Evolutionary conservation across 495 filamentous ascomycete genomes (phyloP), one percentile per base, ranked within the genome.

Genomic region (Elasticomyces elasticus): DNA sequence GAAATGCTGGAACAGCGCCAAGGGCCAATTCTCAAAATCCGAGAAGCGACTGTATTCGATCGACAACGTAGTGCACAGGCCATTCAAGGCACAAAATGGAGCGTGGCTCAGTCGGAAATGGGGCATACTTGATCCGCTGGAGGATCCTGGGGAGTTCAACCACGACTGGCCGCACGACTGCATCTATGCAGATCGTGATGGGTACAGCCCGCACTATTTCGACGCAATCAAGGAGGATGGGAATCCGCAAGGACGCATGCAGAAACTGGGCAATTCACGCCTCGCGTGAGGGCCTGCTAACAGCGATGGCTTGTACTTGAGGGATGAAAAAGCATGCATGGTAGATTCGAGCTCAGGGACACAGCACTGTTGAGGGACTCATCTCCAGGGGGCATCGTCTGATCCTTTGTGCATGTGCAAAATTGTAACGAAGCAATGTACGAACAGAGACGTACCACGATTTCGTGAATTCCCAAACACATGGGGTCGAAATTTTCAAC

Each of bases 1-100:
- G 4, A 45, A 30, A 5, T 66, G 60, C 47, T 70, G 67, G 67
- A 58, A 59, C 11, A 60, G 48, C n/a, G 64, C 61, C 25, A 25
- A 46, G 9, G 55, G 40, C 11, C 64, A 67, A 48, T 53, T 41
- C 38, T 31, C 20, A 1, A 49, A 35, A 1, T 52, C 26, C 10
- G 13, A 67, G 60, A 55, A 49, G 51, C 35, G 57, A 52, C 45
- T 35, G 15, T 31, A 50, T 15, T 41, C 50, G 22, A 54, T 61
- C 26, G 2, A 54, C 25, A 57, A 52, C 20, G 23, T 61, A 5
- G 1, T 61, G 13, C 15, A 2, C 17, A 41, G 44, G 37, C 54
- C 54, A 2, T 19, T 2, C 26, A 52, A 53, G 19, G 30, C 54
- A 3, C 40, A 22, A 2, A 51, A 31, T 25, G 58, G 58, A 3